phyloP scores from a whole-genome alignment of 495 filamentous ascomycete genomes.

The Trichocladium antarcticum region DNA sequence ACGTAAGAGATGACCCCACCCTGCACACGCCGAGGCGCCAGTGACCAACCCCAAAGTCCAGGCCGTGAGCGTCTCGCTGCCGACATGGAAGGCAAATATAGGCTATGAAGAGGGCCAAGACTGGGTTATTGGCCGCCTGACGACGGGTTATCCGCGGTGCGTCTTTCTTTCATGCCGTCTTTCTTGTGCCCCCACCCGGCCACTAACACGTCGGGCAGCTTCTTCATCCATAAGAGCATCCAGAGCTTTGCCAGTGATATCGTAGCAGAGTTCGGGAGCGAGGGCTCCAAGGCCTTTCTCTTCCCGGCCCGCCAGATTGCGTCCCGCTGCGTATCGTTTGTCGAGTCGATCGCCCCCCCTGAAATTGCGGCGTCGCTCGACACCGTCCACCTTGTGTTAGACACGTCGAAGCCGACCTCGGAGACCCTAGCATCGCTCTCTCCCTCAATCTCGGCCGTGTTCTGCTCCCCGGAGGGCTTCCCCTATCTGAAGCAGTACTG shows the following conservation, averaged over 20 bases:
- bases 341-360: conserved; percentile 45
- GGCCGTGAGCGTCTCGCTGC: conserved; percentile 93
- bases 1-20: conserved; percentile 36
- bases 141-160: conserved; percentile 83
- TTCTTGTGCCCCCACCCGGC: not conserved
- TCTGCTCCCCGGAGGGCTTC: conserved; percentile 56
- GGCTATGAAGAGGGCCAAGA: conserved; percentile 87
- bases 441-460: conserved; percentile 53
- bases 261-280: conserved; percentile 48
- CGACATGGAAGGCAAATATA: conserved; percentile 83
- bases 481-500: conserved; percentile 77
- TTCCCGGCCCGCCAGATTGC: conserved; percentile 65
- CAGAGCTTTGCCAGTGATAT: conserved; percentile 60
- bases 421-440: conserved; percentile 30
- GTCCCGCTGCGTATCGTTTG: conserved; percentile 57
- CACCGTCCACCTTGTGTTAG: conserved; percentile 54
- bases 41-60: conserved; percentile 29
- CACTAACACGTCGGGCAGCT: conserved; percentile 39
- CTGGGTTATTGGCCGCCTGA: conserved; percentile 76
- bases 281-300: conserved; percentile 59
- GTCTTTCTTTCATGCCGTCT: not conserved
- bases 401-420: conserved; percentile 41
- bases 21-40: no score
- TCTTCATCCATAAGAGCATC: conserved; percentile 84
- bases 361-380: conserved; percentile 42